A percentile compares a stretch with the other conserved stretches of the same genome.
These are phyloP conservation scores for Ceratocystis harringtonii DNA, from an alignment of 2,329 filamentous ascomycete genomes.

Conservation along the genomic window DNA sequence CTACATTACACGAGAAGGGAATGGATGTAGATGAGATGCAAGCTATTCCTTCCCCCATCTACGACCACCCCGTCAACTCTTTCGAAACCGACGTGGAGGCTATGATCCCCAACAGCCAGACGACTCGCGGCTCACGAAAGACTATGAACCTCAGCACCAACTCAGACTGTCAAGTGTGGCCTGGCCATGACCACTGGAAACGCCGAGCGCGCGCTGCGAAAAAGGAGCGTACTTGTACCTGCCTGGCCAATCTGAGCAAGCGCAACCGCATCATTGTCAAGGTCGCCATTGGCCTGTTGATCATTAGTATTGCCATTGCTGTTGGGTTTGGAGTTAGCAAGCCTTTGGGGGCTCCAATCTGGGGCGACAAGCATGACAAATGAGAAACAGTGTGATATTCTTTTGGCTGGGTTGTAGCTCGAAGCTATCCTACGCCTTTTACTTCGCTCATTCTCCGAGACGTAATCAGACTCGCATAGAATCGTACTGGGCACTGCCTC, in stretches of 20 bases:
- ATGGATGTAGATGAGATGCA: constrained; percentile 26
- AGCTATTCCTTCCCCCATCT: constrained; percentile 32
- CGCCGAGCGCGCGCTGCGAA: constrained; percentile 43
- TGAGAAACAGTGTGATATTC: neutral
- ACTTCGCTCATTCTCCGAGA: neutral
- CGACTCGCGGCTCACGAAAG: constrained; percentile 24
- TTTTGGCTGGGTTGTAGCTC: neutral
- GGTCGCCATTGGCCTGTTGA: constrained; percentile 36
- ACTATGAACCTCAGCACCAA: constrained; percentile 29
- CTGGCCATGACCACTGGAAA: constrained; percentile 44
- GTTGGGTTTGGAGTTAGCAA: constrained; percentile 48
- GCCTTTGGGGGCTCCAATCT: constrained; percentile 43
- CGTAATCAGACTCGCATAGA: neutral
- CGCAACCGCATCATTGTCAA: constrained; percentile 40
- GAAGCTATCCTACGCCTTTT: neutral
- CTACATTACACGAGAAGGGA: constrained; percentile 19
- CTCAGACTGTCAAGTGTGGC: constrained; percentile 43
- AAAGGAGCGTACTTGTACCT: constrained; percentile 36
- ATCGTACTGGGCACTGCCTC: too few relatives aligned
- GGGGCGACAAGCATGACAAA: constrained; percentile 28
- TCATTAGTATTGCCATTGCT: constrained; percentile 39
- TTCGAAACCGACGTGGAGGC: constrained; percentile 46
- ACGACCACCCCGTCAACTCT: constrained; percentile 29
- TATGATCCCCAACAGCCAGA: constrained; percentile 27
- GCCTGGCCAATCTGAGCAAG: constrained; percentile 37